Conservation (phyloP, 1,139 yeast genomes). For the Pichia norvegensis region DNA sequence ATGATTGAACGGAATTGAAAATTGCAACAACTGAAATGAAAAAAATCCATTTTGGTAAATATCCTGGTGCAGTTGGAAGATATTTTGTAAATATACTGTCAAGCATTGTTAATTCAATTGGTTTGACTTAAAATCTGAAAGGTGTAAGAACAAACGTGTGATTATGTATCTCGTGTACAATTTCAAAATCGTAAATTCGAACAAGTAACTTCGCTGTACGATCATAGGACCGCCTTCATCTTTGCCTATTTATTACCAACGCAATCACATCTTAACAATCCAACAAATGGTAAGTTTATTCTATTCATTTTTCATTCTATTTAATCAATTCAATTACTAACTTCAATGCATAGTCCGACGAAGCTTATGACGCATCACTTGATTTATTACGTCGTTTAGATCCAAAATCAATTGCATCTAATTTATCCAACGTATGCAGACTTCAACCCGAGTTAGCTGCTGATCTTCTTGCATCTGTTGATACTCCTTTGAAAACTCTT, state of each 20-base stretch:
- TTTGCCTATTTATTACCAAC: no score
- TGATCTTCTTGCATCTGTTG: conserved; percentile 80
- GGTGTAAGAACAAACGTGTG: no score
- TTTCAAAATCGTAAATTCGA: neutral
- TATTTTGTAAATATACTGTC: conserved; percentile 11
- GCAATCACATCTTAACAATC: neutral
- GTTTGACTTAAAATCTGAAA: no score
- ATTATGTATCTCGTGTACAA: neutral
- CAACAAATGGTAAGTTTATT: neutral
- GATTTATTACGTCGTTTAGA: conserved; percentile 81
- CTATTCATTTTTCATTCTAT: no score
- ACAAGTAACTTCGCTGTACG: neutral
- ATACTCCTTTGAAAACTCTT: conserved; percentile 63
- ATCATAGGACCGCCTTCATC: no score
- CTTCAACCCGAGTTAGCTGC: conserved; percentile 79
- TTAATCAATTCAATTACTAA: conserved; percentile 11
- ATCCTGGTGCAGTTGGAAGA: conserved; percentile 40
- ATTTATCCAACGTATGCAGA: conserved; percentile 63
- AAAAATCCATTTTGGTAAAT: conserved; percentile 62
- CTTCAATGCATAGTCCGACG: conserved; percentile 36
- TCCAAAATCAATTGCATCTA: conserved; percentile 58
- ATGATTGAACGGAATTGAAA: conserved; percentile 88
- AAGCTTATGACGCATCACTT: conserved; percentile 74
- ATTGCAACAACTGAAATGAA: conserved; percentile 81
- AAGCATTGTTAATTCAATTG: conserved; percentile 6